A percentile compares a stretch with the other conserved stretches of the same genome.
phyloP scores from a whole-genome alignment of 257 asterid genomes.

The Thymus mandschuricus region DNA sequence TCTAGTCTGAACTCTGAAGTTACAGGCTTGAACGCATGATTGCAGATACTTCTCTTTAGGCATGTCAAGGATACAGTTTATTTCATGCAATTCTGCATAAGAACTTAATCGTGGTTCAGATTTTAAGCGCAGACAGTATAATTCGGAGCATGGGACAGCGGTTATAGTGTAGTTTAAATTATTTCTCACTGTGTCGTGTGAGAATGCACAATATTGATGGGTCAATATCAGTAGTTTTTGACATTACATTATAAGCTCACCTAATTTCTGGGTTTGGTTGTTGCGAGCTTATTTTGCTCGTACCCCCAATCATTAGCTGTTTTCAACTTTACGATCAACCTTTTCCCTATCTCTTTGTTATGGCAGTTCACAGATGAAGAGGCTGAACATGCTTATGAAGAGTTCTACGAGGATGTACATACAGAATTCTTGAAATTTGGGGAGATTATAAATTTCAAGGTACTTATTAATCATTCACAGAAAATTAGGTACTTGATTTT shows the following conservation, averaged over 20 bases:
- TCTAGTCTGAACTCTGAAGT: too few species aligned
- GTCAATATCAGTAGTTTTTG: too few species aligned
- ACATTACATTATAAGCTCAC: background rate
- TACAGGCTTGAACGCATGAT: background rate
- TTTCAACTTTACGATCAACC: slow-evolving; percentile 38
- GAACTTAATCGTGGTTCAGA: slow-evolving; percentile 12
- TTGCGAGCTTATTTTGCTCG: slow-evolving; percentile 6
- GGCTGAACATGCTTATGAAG: slow-evolving; percentile 84
- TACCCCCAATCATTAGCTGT: slow-evolving; percentile 23
- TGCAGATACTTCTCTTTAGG: background rate
- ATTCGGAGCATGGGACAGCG: slow-evolving; percentile 4
- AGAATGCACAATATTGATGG: background rate
- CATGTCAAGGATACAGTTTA: background rate
- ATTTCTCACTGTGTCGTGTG: background rate
- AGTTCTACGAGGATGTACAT: slow-evolving; percentile 96
- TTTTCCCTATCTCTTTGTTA: slow-evolving; percentile 39
- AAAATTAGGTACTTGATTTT: slow-evolving; percentile 6
- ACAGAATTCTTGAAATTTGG: slow-evolving; percentile 96
- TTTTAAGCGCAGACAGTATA: background rate
- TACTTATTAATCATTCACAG: slow-evolving; percentile 34
- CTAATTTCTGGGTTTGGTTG: slow-evolving; percentile 28
- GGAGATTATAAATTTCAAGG: slow-evolving; percentile 95
- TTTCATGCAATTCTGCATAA: background rate
- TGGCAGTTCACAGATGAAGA: slow-evolving; percentile 91
- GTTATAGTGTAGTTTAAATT: background rate